Base-by-base conservation (phyloP, 345 rosid species). In the Angophora floribunda region DNA sequence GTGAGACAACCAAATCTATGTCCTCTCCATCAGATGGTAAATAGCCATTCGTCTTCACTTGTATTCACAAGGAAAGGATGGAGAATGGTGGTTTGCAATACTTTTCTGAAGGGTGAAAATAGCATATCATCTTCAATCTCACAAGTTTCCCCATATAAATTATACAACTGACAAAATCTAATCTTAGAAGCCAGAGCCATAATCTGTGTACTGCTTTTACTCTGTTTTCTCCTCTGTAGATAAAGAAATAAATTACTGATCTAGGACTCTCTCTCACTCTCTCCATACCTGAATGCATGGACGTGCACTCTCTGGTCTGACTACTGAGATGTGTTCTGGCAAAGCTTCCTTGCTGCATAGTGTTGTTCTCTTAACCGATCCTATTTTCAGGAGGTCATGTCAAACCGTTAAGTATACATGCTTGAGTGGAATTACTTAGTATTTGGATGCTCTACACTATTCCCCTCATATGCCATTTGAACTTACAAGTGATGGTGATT, bases 1-100 rank as follows among this genome's bases (percentile, higher is more conserved):
- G 99, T 96, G 16, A 91, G 98, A 91, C 94, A 96, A 90, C 97
- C 98, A 53, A 93, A 92, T 47, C 89, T 44, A 55, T 96, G 98
- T 90, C 92, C 89, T 41, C 49, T 75, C 2, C 82, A 75, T 75
- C 7, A 41, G 49, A 44, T 41, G 82, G 49, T 21, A 75, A 75
- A 14, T 26, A 41, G 82, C 82, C 82, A 75, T 41, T 75, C 2
- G 49, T 36, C 49, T 75, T 21, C 49, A 21, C 9, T 75, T 75
- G 49, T 9, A 75, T 41, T 75, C 49, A 19, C 49, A 41, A 19
- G 82, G 82, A 75, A 75, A 17, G 49, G 49, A 41, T 5, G 49
- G 28, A 41, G 82, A 75, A 75, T 19, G 82, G 45, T 22, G 49
- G 82, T 36, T 67, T 75, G 47, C 22, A 24, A 75, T 41, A 75